Evolutionary conservation across 345 rosid genomes (phyloP), one percentile per base, ranked within the genome.

Genomic region (Hibiscus trionum): DNA sequence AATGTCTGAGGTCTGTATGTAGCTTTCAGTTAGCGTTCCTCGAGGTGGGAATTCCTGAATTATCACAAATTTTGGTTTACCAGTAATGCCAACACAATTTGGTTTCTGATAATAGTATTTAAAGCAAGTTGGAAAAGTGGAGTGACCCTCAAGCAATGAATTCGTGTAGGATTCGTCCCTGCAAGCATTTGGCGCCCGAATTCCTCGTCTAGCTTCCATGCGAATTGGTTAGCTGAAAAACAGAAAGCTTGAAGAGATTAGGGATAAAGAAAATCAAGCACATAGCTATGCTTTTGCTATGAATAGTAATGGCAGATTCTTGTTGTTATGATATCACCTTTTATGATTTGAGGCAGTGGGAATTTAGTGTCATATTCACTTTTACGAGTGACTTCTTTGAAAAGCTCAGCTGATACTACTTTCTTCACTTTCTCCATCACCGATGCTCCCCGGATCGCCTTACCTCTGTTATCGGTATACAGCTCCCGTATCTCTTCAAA

Each of bases 131-230:
- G 39, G 29, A 37, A 7, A 66, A 33, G 31, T 69, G 61, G 17
- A 52, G 61, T n/a, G 47, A 86, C 93, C 93, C 79, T 71, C 76
- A 87, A 79, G 59, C 76, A 4, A 29, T 61, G 78, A 76, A 89
- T 83, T 73, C 85, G 68, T 33, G 82, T 52, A 64, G 93, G 91
- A 79, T 89, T 87, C 21, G 76, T 77, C 76, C 93, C 93, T 29
- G 93, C 93, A 50, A 87, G 81, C 89, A 84, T 87, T 70, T 88
- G 91, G 14, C 69, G 87, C 17, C 85, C 89, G 42, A 89, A 89
- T 77, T 85, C 93, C 55, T 68, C 77, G 24, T 89, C 91, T 3
- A 77, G 73, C 31, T 11, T 79, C 93, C 93, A 87, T 62, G 86
- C 87, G 55, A 68, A 66, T 46, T 83, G 81, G 31, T 85, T 74